phyloP scores from a whole-genome alignment of 805 yeast genomes.

The Kluyveromyces lactis region DNA sequence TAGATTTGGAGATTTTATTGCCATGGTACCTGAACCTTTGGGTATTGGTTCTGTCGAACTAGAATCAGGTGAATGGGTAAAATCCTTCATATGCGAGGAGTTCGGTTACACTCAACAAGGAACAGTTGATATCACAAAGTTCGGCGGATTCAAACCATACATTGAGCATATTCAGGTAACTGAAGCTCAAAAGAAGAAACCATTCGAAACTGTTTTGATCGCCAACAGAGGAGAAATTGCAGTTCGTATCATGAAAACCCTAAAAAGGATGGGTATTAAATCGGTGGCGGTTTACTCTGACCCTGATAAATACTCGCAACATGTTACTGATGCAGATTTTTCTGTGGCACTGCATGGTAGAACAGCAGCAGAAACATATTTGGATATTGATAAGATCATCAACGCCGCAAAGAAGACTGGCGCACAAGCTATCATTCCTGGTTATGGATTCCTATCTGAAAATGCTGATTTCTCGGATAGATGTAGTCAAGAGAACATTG shows the following conservation, averaged over 20 bases:
- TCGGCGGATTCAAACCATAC: constrained; percentile 83
- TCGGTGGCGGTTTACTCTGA: constrained; percentile 88
- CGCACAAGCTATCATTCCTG: constrained; percentile 96
- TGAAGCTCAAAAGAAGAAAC: constrained; percentile 36
- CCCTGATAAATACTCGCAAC: constrained; percentile 82
- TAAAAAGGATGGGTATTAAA: constrained; percentile 68
- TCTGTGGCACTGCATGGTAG: constrained; percentile 72
- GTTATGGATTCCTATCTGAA: constrained; percentile 93
- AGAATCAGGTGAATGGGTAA: constrained; percentile 72
- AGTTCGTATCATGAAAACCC: constrained; percentile 82
- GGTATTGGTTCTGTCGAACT: constrained; percentile 93
- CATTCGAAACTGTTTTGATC: constrained; percentile 78
- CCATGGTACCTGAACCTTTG: constrained; percentile 88
- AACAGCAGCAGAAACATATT: constrained; percentile 86
- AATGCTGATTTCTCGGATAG: constrained; percentile 94
- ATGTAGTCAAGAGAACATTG: constrained; percentile 73
- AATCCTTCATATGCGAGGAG: constrained; percentile 94
- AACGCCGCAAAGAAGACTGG: constrained; percentile 75
- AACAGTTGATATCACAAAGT: constrained; percentile 71
- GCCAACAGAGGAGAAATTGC: constrained; percentile 99
- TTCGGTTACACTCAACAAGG: constrained; percentile 66
- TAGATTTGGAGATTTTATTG: constrained; percentile 71
- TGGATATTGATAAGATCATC: constrained; percentile 76
- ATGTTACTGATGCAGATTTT: constrained; percentile 75
- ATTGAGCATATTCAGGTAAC: constrained; percentile 13